Conservation (phyloP, 805 yeast genomes). For the Yarrowia yakushimensis region DNA sequence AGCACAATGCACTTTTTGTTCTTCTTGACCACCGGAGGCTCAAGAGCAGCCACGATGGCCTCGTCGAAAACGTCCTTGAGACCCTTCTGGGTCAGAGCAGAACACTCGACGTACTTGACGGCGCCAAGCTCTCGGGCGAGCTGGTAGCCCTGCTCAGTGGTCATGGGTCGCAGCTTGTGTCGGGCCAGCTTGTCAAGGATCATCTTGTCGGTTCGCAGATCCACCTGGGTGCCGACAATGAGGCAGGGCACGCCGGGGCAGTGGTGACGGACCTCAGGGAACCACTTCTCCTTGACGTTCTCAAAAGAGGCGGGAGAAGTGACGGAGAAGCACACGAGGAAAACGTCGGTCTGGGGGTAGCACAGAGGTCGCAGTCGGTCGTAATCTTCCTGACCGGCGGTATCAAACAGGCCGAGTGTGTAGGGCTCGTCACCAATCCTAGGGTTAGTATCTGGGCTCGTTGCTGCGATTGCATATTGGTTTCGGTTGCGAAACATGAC, state of each 20-base stretch:
- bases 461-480: not conserved
- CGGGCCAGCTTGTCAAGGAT: slow-evolving; percentile 85
- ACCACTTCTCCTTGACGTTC: slow-evolving; percentile 97
- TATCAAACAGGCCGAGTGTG: slow-evolving; percentile 94
- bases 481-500: not conserved
- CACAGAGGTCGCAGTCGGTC: slow-evolving; percentile 95
- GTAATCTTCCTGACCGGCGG: slow-evolving; percentile 99
- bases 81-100: slow-evolving; percentile 95
- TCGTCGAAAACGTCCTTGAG: slow-evolving; percentile 97
- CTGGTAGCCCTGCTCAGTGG: slow-evolving; percentile 83
- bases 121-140: slow-evolving; percentile 92
- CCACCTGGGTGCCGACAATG: slow-evolving; percentile 95
- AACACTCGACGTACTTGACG: slow-evolving; percentile 95
- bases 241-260: slow-evolving; percentile 98
- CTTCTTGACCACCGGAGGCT: slow-evolving; percentile 91
- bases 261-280: slow-evolving; percentile 96
- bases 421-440: slow-evolving; percentile 94
- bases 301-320: slow-evolving; percentile 97
- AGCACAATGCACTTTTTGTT: slow-evolving; percentile 73
- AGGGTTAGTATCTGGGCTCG: not conserved
- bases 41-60: slow-evolving; percentile 96
- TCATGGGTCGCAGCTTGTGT: slow-evolving; percentile 83
- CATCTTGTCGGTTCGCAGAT: slow-evolving; percentile 88
- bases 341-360: slow-evolving; percentile 96
- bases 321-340: slow-evolving; percentile 91